A percentile compares a stretch with the other conserved stretches of the same genome.
Conservation (phyloP, 2,329 filamentous ascomycete genomes). For the Aureobasidium uvarum region DNA sequence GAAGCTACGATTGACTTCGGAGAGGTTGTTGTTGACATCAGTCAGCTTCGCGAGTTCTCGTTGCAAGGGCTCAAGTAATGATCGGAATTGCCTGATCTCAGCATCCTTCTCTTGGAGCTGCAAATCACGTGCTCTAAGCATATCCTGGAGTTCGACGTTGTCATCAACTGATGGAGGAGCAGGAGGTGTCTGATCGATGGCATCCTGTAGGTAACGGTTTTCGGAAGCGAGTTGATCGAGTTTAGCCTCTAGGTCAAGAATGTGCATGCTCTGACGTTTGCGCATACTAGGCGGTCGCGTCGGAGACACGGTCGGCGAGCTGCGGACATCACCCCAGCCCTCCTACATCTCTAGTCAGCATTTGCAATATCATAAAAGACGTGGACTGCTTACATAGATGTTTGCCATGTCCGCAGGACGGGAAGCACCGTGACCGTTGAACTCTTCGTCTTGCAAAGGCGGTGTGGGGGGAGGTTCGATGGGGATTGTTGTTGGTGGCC, state of each 20-base stretch:
- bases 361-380: conserved; percentile 27
- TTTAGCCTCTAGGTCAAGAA: conserved; percentile 78
- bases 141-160: conserved; percentile 49
- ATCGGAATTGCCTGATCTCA: conserved; percentile 79
- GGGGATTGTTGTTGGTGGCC: conserved; percentile 40
- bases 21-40: conserved; percentile 77
- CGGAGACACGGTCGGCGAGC: conserved; percentile 78
- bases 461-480: conserved; percentile 48
- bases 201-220: conserved; percentile 74
- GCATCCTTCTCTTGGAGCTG: conserved; percentile 77
- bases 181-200: conserved; percentile 43
- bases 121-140: conserved; percentile 63
- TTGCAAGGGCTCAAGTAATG: conserved; percentile 74
- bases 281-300: conserved; percentile 94
- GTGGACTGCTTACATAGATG: conserved; percentile 73
- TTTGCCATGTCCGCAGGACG: conserved; percentile 85
- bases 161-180: conserved; percentile 54
- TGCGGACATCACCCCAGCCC: conserved; percentile 87
- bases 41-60: conserved; percentile 77
- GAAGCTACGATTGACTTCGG: conserved; percentile 73
- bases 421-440: conserved; percentile 61
- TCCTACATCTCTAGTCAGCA: conserved; percentile 59
- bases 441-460: conserved; percentile 62
- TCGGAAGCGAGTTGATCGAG: conserved; percentile 83
- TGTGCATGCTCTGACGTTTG: conserved; percentile 95